A percentile compares a stretch with the other conserved stretches of the same genome.
phyloP scores from a whole-genome alignment of 106 monocot species.

The Agapanthus africanus region DNA sequence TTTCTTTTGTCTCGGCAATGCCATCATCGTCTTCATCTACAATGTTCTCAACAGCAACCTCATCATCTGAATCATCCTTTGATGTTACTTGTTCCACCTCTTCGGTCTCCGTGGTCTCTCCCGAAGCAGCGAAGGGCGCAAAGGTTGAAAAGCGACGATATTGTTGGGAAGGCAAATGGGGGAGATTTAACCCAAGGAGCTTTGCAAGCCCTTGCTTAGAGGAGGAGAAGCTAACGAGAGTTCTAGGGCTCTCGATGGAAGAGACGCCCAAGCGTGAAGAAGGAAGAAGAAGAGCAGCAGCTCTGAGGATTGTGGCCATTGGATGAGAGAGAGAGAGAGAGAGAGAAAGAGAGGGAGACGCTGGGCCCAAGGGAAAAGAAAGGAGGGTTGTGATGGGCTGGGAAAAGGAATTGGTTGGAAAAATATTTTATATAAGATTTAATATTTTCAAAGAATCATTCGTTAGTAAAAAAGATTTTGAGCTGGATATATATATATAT shows the following conservation, averaged over 20 bases:
- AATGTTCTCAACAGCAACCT: slow-evolving; percentile 22
- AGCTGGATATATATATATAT: no score
- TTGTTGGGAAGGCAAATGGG: background rate
- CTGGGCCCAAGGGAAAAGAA: no score
- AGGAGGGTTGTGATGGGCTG: no score
- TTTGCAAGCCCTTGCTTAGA: background rate
- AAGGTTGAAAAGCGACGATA: background rate
- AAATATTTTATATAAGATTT: no score
- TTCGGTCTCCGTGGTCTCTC: slow-evolving; percentile 2
- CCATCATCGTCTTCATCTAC: background rate
- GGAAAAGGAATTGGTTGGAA: no score
- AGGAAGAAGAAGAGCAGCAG: slow-evolving; percentile 1
- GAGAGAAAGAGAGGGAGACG: no score
- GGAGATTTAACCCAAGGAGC: background rate
- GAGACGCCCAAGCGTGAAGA: background rate
- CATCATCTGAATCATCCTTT: slow-evolving; percentile 50
- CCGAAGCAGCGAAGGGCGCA: slow-evolving; percentile 1
- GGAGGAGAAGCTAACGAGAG: background rate
- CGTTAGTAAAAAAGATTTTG: no score
- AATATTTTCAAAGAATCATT: no score
- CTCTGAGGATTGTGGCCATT: slow-evolving; percentile 6
- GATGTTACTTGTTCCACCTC: slow-evolving; percentile 6
- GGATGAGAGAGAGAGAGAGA: background rate
- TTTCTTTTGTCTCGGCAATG: slow-evolving; percentile 42
- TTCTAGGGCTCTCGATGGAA: background rate